Evolutionary conservation across 2,329 filamentous ascomycete genomes (phyloP), one percentile per base, ranked within the genome.

Genomic region (Madurella fahalii): DNA sequence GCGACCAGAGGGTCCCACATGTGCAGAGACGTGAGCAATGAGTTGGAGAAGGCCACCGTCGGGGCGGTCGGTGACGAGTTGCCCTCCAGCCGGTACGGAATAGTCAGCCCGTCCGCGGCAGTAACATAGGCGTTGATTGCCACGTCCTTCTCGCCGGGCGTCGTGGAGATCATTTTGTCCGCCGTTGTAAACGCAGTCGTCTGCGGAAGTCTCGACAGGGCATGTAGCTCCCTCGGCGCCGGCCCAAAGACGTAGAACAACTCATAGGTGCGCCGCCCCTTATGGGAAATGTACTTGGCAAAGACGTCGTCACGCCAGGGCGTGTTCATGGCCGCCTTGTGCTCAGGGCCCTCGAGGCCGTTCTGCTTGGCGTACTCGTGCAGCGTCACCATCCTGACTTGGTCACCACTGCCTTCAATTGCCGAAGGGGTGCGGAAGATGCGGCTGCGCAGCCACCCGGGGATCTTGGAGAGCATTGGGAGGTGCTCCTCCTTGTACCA

Each of bases 201-300:
- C 1, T 76, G 71, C 2, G 78, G 74, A 4, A 81, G 71, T 1
- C 69, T 69, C 1, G 80, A 74, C 1, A 90, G 71, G 5, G 80
- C 77, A 0, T 75, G 63, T 3, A 93, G 75, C 61, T 93, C 86
- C 20, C 88, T 79, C 0, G 88, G 84, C 0, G 82, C 88, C 0
- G 87, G 80, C 0, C 89, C 88, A 65, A 95, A 95, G 11, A 86
- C 84, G 69, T 94, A 92, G 69, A 89, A 89, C 58, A 92, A 81
- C 34, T 81, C 75, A 70, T 89, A 94, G 0, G 77, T 76, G 16
- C 87, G 78, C 43, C 83, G 77, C 11, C 71, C 76, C 63, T 81
- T 82, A 45, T 74, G 70, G 18, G 76, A 78, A 11, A 89, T 79
- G 13, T 83, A 77, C 34, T 83, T 80, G 17, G 72, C 69, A 62